Evolutionary conservation across 2,329 filamentous ascomycete species (phyloP), one percentile per base, ranked within the genome.

Genomic region (Paracorniculantispora psalliotae): DNA sequence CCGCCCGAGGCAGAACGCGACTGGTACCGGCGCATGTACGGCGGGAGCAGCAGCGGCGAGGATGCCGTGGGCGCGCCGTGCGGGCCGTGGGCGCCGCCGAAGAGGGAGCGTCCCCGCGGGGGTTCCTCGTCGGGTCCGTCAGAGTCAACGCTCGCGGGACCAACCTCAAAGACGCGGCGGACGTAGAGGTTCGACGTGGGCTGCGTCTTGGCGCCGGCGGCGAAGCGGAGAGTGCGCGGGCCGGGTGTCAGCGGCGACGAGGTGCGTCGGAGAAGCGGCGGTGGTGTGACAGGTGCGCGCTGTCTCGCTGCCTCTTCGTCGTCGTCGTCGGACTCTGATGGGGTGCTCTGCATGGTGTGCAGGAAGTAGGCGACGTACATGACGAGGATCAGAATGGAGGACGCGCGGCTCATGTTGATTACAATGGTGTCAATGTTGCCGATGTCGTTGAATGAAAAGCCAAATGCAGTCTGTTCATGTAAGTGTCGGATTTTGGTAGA

Each of bases 331-430:
- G 80, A 78, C 37, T 76, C 75, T 67, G 89, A 23, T 33, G 15
- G 39, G 39, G n/a, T 88, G 1, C 88, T 85, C 65, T 86, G 88
- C 52, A 93, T 81, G 71, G 92, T 89, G 71, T 92, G 91, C 63
- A 87, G 75, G 5, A 93, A 82, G 65, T 92, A 93, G 55, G 86
- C 80, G 21, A 78, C 80, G 68, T 93, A 93, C 17, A 91, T 85
- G 28, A 89, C 69, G 1, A 93, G 76, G 1, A 92, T 79, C 46
- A 92, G 85, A 44, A 93, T 80, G 67, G 89, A 90, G 1, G 89
- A 91, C 57, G 89, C 88, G 53, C 90, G 85, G 70, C 89, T 92
- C 67, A 93, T 86, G 67, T 88, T 82, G 46, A 93, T 72, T 0
- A 89, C 89, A 46, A 83, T 79, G 2, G 68, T 71, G 59, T 88